Percentiles rank a stretch among this genome's conserved stretches.
Conservation (phyloP, 1,284 basidiomycete genomes). For the Thelephora terrestris region DNA sequence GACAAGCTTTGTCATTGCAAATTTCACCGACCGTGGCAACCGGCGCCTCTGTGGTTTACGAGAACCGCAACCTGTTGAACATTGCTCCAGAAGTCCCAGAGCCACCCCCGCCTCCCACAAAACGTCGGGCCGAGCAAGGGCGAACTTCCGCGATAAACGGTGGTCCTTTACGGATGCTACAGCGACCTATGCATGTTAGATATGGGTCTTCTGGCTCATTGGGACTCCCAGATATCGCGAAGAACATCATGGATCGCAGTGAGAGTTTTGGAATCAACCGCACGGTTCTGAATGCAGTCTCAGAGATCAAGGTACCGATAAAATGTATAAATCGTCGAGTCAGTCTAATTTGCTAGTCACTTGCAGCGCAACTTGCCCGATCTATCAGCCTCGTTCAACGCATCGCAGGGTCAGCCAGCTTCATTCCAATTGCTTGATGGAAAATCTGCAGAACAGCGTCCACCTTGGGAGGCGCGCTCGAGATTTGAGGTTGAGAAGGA, state of each 20-base stretch:
- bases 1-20: constrained; percentile 74
- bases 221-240: constrained; percentile 58
- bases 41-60: constrained; percentile 65
- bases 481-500: constrained; percentile 61
- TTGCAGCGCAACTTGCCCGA: constrained; percentile 76
- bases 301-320: constrained; percentile 52
- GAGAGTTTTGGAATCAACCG: constrained; percentile 75
- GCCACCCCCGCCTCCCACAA: constrained; percentile 31
- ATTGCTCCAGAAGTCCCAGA: constrained; percentile 59
- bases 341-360: constrained; percentile 3
- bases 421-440: constrained; percentile 49
- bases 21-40: constrained; percentile 63
- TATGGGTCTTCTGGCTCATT: constrained; percentile 32
- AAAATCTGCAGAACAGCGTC: constrained; percentile 39
- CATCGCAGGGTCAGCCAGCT: not conserved
- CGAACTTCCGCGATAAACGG: constrained; percentile 11
- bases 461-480: constrained; percentile 54
- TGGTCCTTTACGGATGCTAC: constrained; percentile 5
- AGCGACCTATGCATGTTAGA: constrained; percentile 23
- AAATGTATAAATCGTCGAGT: not conserved
- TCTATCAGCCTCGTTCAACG: constrained; percentile 47
- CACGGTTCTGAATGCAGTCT: constrained; percentile 66
- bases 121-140: constrained; percentile 23
- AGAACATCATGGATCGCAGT: constrained; percentile 61
- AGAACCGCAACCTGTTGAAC: constrained; percentile 70